Percentiles rank a stretch among this genome's conserved stretches.
phyloP scores from a whole-genome alignment of 257 asterid species.

The Catharanthus roseus region DNA sequence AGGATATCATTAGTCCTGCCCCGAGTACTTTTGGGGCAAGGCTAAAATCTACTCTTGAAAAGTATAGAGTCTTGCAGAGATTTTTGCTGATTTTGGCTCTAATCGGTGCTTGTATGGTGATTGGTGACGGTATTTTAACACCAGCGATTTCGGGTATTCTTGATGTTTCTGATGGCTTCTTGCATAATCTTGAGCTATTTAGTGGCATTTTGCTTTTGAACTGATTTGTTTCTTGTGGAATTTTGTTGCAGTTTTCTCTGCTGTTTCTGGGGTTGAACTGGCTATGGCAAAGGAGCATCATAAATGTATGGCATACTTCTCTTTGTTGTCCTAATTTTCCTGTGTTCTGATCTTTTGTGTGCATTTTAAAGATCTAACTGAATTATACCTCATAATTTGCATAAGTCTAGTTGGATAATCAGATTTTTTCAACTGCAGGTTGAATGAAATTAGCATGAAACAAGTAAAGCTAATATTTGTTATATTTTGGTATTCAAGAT shows the following conservation, averaged over 20 bases:
- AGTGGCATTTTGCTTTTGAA: neutral
- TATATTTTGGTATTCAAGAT: neutral
- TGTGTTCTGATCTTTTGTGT: slow-evolving; percentile 12
- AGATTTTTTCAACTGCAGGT: neutral
- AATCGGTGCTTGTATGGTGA: slow-evolving; percentile 97
- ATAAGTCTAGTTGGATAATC: no score
- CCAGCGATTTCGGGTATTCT: slow-evolving; percentile 76
- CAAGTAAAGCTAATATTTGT: neutral
- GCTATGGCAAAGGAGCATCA: slow-evolving; percentile 79
- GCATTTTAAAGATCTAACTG: neutral
- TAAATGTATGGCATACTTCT: slow-evolving; percentile 60
- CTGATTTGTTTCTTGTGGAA: slow-evolving; percentile 15
- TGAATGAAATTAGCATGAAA: neutral
- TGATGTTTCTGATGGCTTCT: neutral
- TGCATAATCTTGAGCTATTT: neutral
- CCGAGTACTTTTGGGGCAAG: slow-evolving; percentile 59
- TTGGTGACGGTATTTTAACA: slow-evolving; percentile 85
- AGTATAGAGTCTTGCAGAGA: slow-evolving; percentile 64
- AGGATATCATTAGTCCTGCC: slow-evolving; percentile 44
- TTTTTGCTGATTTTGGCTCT: slow-evolving; percentile 68
- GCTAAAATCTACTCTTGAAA: slow-evolving; percentile 65
- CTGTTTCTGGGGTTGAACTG: slow-evolving; percentile 86
- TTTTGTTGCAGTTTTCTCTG: slow-evolving; percentile 75
- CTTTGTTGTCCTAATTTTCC: slow-evolving; percentile 6
- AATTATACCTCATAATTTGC: neutral